phyloP scores from a whole-genome alignment of 2,329 filamentous ascomycete species.

The Neonectria punicea region DNA sequence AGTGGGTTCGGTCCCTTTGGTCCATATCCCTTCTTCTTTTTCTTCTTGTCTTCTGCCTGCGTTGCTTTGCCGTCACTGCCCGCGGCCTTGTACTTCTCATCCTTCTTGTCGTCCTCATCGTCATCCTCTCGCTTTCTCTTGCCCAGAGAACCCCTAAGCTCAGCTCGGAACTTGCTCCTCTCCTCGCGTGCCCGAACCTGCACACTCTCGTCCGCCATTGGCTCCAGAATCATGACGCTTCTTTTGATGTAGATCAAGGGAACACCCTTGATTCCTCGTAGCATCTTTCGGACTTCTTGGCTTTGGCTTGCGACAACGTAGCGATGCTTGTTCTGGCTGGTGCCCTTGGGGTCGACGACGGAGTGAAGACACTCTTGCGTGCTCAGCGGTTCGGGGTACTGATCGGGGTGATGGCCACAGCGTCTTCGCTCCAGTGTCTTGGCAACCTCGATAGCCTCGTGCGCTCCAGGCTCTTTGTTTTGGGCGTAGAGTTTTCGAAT shows the following conservation, averaged over 20 bases:
- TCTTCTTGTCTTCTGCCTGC: slow-evolving; percentile 52
- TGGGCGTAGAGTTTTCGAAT: slow-evolving; percentile 81
- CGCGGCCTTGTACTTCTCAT: slow-evolving; percentile 25
- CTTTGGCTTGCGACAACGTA: slow-evolving; percentile 84
- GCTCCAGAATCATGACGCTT: slow-evolving; percentile 77
- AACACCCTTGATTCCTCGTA: slow-evolving; percentile 76
- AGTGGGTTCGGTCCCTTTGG: slow-evolving; percentile 78
- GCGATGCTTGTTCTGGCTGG: slow-evolving; percentile 77
- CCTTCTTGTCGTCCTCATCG: slow-evolving; percentile 48
- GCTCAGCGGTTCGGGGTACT: slow-evolving; percentile 76
- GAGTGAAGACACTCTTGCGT: slow-evolving; percentile 76
- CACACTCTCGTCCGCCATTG: slow-evolving; percentile 76
- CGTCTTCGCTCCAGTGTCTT: slow-evolving; percentile 80
- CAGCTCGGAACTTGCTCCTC: slow-evolving; percentile 77
- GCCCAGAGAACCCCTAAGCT: slow-evolving; percentile 64
- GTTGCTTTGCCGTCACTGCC: slow-evolving; percentile 23
- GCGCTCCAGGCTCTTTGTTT: slow-evolving; percentile 63
- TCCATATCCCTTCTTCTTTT: slow-evolving; percentile 69
- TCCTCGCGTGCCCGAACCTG: slow-evolving; percentile 75
- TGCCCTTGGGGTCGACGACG: slow-evolving; percentile 82
- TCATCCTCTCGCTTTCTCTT: slow-evolving; percentile 64
- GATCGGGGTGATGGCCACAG: slow-evolving; percentile 80
- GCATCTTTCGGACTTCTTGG: slow-evolving; percentile 67
- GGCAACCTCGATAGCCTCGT: slow-evolving; percentile 75
- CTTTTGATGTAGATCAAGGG: slow-evolving; percentile 82